phyloP scores from a whole-genome alignment of 2,329 filamentous ascomycete genomes.

The Fusarium pseudocircinatum region DNA sequence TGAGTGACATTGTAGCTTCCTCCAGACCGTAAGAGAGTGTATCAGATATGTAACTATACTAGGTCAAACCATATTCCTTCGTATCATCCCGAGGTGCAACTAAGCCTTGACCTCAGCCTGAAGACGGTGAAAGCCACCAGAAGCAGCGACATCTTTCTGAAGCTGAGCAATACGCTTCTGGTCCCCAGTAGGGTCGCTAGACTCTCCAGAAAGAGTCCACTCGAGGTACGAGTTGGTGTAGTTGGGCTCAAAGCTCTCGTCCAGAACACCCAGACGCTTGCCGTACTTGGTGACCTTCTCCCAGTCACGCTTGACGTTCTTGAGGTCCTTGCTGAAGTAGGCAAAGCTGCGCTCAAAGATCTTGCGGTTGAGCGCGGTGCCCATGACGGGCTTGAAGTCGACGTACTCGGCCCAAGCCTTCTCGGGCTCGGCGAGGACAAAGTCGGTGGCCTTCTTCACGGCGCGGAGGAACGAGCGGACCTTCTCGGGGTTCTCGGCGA shows the following conservation, averaged over 20 bases:
- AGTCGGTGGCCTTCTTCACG: constrained; percentile 79
- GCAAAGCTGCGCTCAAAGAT: constrained; percentile 83
- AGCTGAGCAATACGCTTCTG: constrained; percentile 78
- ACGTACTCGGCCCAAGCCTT: constrained; percentile 74
- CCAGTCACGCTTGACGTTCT: constrained; percentile 81
- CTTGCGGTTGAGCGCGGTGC: constrained; percentile 74
- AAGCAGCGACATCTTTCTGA: constrained; percentile 71
- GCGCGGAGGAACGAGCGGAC: constrained; percentile 75
- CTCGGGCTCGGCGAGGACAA: constrained; percentile 71
- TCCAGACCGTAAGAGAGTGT: constrained; percentile 22
- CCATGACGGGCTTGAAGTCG: constrained; percentile 77
- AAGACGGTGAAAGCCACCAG: constrained; percentile 71
- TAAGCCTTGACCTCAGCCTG: constrained; percentile 35
- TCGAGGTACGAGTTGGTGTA: constrained; percentile 77
- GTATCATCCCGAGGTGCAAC: neutral
- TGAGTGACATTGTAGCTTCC: constrained; percentile 14
- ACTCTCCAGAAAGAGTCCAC: constrained; percentile 73
- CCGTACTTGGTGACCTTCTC: constrained; percentile 80
- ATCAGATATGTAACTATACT: constrained; percentile 8
- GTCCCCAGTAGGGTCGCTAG: constrained; percentile 73
- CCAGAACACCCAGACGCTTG: constrained; percentile 75
- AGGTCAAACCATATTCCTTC: neutral
- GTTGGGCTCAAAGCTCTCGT: constrained; percentile 72
- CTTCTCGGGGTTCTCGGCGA: constrained; percentile 72
- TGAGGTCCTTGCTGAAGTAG: constrained; percentile 78